A percentile compares a stretch with the other conserved stretches of the same genome.
Evolutionary conservation across 768 basidiomycete species (phyloP).

Genomic region (Lyophyllum shimeji): DNA sequence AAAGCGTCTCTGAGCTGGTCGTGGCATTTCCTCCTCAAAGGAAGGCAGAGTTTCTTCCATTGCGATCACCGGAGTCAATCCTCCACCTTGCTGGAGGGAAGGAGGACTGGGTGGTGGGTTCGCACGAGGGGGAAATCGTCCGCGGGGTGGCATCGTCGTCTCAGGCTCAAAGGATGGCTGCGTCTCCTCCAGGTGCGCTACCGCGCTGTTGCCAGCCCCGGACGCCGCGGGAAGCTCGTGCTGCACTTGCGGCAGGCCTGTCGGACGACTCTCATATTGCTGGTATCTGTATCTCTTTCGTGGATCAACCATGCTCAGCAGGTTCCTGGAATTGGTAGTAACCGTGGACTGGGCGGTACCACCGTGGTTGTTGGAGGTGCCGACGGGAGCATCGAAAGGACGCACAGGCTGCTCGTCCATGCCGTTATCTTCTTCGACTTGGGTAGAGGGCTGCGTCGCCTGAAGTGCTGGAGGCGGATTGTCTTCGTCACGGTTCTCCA

Average conservation of each 20-base stretch:
- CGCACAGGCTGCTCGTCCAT: slow-evolving; percentile 7
- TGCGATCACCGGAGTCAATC: not conserved
- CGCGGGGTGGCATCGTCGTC: not conserved
- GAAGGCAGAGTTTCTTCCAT: slow-evolving; percentile 25
- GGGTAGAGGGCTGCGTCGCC: slow-evolving; percentile 36
- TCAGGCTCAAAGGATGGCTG: not conserved
- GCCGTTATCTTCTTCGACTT: slow-evolving; percentile 23
- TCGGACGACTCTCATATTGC: slow-evolving; percentile 10
- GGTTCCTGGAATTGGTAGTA: slow-evolving; percentile 12
- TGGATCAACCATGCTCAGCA: slow-evolving; percentile 27
- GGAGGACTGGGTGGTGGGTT: not conserved
- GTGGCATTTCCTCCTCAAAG: slow-evolving; percentile 6
- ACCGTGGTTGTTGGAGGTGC: not conserved
- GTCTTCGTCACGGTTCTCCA: slow-evolving; percentile 27
- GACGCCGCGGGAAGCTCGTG: not conserved
- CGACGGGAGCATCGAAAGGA: slow-evolving; percentile 5
- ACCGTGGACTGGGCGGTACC: slow-evolving; percentile 2
- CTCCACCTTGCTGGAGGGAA: not conserved
- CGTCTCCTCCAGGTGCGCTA: not conserved
- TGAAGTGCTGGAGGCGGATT: slow-evolving; percentile 9
- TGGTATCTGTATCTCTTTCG: slow-evolving; percentile 28
- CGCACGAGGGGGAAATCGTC: not conserved
- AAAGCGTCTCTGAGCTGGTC: slow-evolving; percentile 8
- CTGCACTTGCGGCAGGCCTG: not conserved
- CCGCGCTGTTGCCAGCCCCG: not conserved